Evolutionary conservation across 371 early-diverging fungal species (phyloP).

Genomic region (Capillidium heterosporum): DNA sequence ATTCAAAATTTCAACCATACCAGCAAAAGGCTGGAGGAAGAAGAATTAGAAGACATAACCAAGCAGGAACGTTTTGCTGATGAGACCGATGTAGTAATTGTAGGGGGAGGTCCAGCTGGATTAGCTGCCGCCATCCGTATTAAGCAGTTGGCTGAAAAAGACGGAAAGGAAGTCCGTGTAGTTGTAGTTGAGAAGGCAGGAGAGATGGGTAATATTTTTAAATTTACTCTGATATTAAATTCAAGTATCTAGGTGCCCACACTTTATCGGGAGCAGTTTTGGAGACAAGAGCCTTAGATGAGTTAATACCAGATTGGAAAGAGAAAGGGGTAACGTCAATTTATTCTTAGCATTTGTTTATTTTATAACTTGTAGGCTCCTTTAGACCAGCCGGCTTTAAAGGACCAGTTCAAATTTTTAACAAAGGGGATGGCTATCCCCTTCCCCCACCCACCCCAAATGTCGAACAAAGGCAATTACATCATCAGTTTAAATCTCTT

Average conservation of each 20-base stretch:
- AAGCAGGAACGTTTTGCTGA: constrained; percentile 43
- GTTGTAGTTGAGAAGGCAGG: constrained; percentile 89
- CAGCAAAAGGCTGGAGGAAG: neutral
- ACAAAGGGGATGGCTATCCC: constrained; percentile 68
- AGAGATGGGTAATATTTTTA: constrained; percentile 49
- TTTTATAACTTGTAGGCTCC: constrained; percentile 46
- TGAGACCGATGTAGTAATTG: constrained; percentile 90
- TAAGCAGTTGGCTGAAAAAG: constrained; percentile 71
- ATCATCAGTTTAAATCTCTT: constrained; percentile 87
- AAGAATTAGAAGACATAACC: constrained; percentile 14
- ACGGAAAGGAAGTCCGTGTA: constrained; percentile 75
- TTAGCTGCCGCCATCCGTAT: constrained; percentile 86
- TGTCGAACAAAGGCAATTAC: constrained; percentile 93
- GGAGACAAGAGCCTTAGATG: constrained; percentile 81
- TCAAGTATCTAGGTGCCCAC: constrained; percentile 48
- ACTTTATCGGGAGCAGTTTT: constrained; percentile 90
- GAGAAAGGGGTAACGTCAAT: constrained; percentile 46
- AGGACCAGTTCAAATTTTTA: constrained; percentile 74
- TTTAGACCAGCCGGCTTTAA: constrained; percentile 65
- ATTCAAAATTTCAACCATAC: neutral
- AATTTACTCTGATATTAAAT: neutral
- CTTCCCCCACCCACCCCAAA: constrained; percentile 88
- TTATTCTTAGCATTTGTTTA: neutral
- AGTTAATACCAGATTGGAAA: constrained; percentile 95
- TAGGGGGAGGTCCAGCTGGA: constrained; percentile 93